Percentiles rank a stretch among this genome's conserved stretches.
These are phyloP conservation scores for Akanthomyces uredinophilus DNA, from an alignment of 2,329 filamentous ascomycete species.

Conservation along the genomic window DNA sequence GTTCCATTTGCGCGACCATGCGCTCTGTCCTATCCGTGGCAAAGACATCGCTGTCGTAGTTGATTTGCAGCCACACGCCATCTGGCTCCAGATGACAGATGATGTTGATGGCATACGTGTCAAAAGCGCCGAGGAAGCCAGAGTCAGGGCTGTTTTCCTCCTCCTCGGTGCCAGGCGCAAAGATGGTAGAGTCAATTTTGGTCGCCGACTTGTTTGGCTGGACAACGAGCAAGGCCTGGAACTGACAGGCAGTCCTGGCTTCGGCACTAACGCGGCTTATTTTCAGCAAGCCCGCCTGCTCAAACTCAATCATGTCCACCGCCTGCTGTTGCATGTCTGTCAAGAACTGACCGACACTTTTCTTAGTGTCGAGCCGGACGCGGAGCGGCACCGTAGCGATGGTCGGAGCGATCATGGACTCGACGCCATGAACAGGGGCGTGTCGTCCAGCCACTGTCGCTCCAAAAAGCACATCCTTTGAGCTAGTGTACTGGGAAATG, in stretches of 20 bases:
- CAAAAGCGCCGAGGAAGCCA: constrained; percentile 15
- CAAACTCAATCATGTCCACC: constrained; percentile 23
- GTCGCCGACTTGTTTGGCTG: constrained; percentile 15
- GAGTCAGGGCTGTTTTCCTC: constrained; percentile 1
- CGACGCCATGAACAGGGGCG: constrained; percentile 35
- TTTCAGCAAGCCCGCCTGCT: constrained; percentile 28
- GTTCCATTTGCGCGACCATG: background rate
- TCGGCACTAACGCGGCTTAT: constrained; percentile 21
- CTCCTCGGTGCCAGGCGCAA: constrained; percentile 2
- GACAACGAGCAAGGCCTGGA: constrained; percentile 28
- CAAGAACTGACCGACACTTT: constrained; percentile 42
- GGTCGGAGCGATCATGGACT: constrained; percentile 49
- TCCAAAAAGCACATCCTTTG: constrained; percentile 48
- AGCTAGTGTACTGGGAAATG: constrained; percentile 41
- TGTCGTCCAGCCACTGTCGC: constrained; percentile 50
- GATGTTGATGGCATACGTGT: constrained; percentile 16
- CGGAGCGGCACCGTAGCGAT: constrained; percentile 50
- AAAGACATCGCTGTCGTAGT: background rate
- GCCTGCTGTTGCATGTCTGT: constrained; percentile 20
- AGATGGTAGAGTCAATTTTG: background rate
- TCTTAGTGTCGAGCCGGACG: constrained; percentile 34
- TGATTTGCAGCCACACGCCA: constrained; percentile 11
- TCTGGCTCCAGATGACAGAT: constrained; percentile 16
- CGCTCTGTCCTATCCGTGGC: background rate
- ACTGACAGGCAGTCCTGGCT: constrained; percentile 19